Percentiles rank a stretch among this genome's conserved stretches.
Evolutionary conservation across 495 filamentous ascomycete species (phyloP).

Genomic region (Aspergillus mulundensis): DNA sequence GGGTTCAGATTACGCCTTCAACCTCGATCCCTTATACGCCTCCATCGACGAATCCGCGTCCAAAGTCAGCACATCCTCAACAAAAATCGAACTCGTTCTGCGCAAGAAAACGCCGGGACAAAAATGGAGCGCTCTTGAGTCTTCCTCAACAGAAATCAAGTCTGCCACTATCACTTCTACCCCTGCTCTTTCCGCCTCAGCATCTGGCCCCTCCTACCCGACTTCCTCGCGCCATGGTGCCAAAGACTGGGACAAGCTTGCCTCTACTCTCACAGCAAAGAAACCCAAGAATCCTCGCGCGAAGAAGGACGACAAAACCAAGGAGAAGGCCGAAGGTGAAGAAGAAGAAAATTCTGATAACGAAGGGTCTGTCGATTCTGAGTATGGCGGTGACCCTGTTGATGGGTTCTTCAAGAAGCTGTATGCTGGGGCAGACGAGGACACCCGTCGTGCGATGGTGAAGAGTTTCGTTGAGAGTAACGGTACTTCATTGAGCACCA

Average conservation of each 20-base stretch:
- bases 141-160: slow-evolving; percentile 31
- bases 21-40: slow-evolving; percentile 67
- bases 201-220: slow-evolving; percentile 64
- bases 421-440: slow-evolving; percentile 71
- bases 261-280: slow-evolving; percentile 50
- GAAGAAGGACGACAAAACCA: not conserved
- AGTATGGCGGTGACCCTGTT: slow-evolving; percentile 67
- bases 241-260: slow-evolving; percentile 91
- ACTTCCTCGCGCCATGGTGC: slow-evolving; percentile 80
- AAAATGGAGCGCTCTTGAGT: slow-evolving; percentile 76
- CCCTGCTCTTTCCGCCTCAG: slow-evolving; percentile 13
- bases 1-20: slow-evolving; percentile 59
- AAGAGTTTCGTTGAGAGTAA: slow-evolving; percentile 94
- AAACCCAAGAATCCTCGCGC: slow-evolving; percentile 21
- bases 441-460: slow-evolving; percentile 90
- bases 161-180: slow-evolving; percentile 15
- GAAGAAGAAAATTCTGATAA: slow-evolving; percentile 38
- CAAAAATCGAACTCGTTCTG: slow-evolving; percentile 81
- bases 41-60: slow-evolving; percentile 57
- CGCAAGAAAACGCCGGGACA: slow-evolving; percentile 60
- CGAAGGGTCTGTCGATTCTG: slow-evolving; percentile 46
- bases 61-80: slow-evolving; percentile 61
- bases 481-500: slow-evolving; percentile 88
- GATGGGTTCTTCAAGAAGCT: slow-evolving; percentile 90
- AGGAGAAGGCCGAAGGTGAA: slow-evolving; percentile 11